A percentile compares a stretch with the other conserved stretches of the same genome.
These are phyloP conservation scores for Solanum stenotomum DNA, from an alignment of 257 asterid genomes.

Conservation along the genomic window DNA sequence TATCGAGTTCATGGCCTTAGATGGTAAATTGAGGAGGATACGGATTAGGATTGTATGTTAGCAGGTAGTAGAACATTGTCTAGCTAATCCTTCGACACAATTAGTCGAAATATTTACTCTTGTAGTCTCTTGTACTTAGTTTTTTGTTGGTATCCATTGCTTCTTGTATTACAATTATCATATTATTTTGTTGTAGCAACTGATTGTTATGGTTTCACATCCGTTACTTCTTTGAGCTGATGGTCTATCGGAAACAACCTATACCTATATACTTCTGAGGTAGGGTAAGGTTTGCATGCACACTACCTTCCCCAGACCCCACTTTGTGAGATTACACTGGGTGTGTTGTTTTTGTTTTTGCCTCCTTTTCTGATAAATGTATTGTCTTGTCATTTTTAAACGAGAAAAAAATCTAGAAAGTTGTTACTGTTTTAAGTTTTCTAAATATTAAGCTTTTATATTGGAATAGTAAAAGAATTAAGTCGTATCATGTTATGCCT, in stretches of 20 bases:
- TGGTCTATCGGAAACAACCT: background rate
- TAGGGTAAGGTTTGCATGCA: background rate
- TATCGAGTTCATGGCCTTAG: background rate
- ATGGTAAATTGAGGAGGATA: background rate
- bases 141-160: background rate
- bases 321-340: background rate
- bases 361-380: background rate
- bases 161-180: background rate
- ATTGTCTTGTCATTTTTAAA: background rate
- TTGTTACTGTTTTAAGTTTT: background rate
- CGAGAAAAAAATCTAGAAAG: background rate
- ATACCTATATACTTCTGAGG: background rate
- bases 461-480: background rate
- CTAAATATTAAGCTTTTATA: background rate
- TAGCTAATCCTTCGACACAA: background rate
- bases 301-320: background rate
- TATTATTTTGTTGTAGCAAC: background rate
- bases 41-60: background rate
- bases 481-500: background rate
- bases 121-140: background rate
- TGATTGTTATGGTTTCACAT: background rate
- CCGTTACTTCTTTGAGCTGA: background rate
- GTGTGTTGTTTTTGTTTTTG: background rate
- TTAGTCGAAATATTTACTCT: background rate
- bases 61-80: background rate